phyloP scores from a whole-genome alignment of 2,329 filamentous ascomycete species.

The Ascosphaera apis region DNA sequence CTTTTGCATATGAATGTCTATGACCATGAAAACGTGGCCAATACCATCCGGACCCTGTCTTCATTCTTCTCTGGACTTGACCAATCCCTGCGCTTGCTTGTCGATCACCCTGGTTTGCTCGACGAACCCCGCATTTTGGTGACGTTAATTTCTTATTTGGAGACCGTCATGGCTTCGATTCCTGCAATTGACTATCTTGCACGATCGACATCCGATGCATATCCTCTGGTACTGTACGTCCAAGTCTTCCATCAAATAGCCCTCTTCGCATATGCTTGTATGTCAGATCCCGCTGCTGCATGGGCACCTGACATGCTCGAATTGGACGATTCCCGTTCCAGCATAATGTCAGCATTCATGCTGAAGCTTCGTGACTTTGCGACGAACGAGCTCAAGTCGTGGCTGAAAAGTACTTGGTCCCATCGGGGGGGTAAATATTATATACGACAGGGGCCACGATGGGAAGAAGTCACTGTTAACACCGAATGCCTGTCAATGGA shows the following conservation, averaged over 20 bases:
- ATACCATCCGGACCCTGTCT: conserved; percentile 15
- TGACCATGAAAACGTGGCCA: conserved; percentile 16
- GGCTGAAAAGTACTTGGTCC: conserved; percentile 25
- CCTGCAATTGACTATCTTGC: conserved; percentile 25
- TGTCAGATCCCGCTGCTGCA: conserved; percentile 8
- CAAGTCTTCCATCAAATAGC: conserved; percentile 19
- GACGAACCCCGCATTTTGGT: conserved; percentile 17
- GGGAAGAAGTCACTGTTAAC: conserved; percentile 22
- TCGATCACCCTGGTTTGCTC: conserved; percentile 13
- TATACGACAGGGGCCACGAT: conserved; percentile 22
- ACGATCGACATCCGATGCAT: conserved; percentile 11
- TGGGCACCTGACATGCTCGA: conserved; percentile 4
- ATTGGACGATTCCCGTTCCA: conserved; percentile 4
- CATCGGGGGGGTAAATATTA: conserved; percentile 21
- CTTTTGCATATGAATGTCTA: conserved; percentile 23
- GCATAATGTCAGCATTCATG: conserved; percentile 6
- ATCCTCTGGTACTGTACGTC: conserved; percentile 12
- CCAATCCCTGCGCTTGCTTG: conserved; percentile 15
- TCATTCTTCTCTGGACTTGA: conserved; percentile 17
- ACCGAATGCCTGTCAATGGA: conserved; percentile 9
- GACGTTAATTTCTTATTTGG: conserved; percentile 17
- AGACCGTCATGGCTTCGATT: conserved; percentile 19
- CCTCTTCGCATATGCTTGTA: conserved; percentile 11
- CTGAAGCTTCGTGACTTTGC: conserved; percentile 12
- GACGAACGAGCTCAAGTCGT: conserved; percentile 20